A percentile compares a stretch with the other conserved stretches of the same genome.
phyloP scores from a whole-genome alignment of 106 monocot genomes.

The Vanilla planifolia region DNA sequence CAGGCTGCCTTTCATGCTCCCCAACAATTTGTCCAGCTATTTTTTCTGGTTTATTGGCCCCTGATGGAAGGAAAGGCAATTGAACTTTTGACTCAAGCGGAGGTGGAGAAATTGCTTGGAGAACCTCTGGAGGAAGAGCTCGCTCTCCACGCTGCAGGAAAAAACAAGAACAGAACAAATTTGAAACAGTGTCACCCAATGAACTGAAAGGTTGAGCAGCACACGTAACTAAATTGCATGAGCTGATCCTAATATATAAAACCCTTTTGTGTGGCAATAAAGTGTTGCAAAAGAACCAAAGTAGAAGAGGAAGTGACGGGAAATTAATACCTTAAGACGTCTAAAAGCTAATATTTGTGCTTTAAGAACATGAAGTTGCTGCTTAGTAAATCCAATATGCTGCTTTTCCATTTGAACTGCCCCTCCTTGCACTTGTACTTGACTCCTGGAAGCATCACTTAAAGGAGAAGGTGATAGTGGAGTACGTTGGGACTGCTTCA shows the following conservation, averaged over 20 bases:
- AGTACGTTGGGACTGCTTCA: conserved; percentile 35
- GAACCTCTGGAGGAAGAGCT: conserved; percentile 74
- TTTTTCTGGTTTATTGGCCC: conserved; percentile 26
- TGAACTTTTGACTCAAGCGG: conserved; percentile 60
- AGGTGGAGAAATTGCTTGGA: conserved; percentile 67
- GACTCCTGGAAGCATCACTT: conserved; percentile 17
- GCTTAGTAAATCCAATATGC: conserved; percentile 70
- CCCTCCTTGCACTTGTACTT: conserved; percentile 29
- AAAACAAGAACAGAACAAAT: not conserved
- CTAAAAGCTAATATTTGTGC: conserved; percentile 97
- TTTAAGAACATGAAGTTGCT: conserved; percentile 92
- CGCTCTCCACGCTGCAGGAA: conserved; percentile 74
- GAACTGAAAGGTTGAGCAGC: not conserved
- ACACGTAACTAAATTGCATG: no score
- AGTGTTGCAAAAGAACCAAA: no score
- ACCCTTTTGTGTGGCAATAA: no score
- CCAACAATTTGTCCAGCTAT: conserved; percentile 19
- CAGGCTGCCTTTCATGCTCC: conserved; percentile 36
- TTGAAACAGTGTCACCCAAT: not conserved
- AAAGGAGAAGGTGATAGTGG: conserved; percentile 20
- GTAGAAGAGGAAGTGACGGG: not conserved
- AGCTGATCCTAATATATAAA: no score
- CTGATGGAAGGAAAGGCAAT: conserved; percentile 15
- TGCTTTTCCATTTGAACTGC: conserved; percentile 22
- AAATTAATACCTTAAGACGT: conserved; percentile 64